Percentiles rank a stretch among this genome's conserved stretches.
phyloP scores from a whole-genome alignment of 164 flowering plant species.

The Magnolia officinalis region DNA sequence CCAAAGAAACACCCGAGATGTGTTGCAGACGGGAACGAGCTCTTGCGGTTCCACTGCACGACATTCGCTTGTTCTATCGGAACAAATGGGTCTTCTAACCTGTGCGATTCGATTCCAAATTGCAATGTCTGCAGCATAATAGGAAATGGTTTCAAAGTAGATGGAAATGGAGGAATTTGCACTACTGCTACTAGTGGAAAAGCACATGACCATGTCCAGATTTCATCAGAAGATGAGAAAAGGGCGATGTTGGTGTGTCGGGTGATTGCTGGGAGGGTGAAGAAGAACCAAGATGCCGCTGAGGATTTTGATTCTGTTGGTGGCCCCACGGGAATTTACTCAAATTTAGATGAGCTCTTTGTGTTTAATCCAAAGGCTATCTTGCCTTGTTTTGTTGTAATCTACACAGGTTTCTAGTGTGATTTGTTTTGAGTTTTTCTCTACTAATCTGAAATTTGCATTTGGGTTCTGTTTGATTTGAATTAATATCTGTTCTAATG shows the following conservation, averaged over 20 bases:
- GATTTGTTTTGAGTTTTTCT: not conserved
- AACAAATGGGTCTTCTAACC: conserved; percentile 63
- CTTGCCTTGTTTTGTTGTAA: conserved; percentile 93
- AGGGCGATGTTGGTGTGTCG: conserved; percentile 96
- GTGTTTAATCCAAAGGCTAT: conserved; percentile 83
- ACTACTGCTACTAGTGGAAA: conserved; percentile 85
- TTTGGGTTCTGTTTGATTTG: not conserved
- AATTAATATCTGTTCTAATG: not conserved
- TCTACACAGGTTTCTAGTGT: conserved; percentile 60
- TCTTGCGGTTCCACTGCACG: conserved; percentile 83
- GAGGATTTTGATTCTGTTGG: conserved; percentile 83
- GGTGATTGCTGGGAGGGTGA: conserved; percentile 90
- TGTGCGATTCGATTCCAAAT: conserved; percentile 58
- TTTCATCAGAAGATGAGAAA: conserved; percentile 32
- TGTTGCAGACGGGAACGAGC: conserved; percentile 92
- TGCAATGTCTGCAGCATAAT: conserved; percentile 73
- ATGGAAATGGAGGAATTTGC: conserved; percentile 43
- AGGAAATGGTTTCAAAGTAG: conserved; percentile 62
- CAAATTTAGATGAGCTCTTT: conserved; percentile 80
- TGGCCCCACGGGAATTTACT: conserved; percentile 52
- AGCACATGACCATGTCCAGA: conserved; percentile 59
- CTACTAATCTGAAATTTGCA: not conserved
- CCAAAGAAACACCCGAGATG: conserved; percentile 79
- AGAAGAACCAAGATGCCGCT: conserved; percentile 44
- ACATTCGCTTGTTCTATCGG: conserved; percentile 71